phyloP scores from a whole-genome alignment of 805 yeast genomes.

The Maudiozyma bulderi region DNA sequence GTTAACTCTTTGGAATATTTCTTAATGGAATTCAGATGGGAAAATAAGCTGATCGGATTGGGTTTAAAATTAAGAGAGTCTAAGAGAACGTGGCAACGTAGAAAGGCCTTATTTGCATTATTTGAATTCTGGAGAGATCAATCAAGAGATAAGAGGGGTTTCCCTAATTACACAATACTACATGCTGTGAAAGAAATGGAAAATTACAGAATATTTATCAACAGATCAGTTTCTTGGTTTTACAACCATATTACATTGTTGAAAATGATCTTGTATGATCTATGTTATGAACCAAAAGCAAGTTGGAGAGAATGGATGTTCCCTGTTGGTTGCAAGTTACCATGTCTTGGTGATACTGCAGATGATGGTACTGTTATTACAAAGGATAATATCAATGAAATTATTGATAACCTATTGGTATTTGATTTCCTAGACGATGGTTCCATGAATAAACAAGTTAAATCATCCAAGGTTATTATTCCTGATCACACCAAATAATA shows the following conservation, averaged over 20 bases:
- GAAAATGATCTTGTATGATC: slow-evolving; percentile 28
- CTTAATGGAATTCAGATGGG: slow-evolving; percentile 31
- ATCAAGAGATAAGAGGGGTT: slow-evolving; percentile 25
- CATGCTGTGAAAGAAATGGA: slow-evolving; percentile 32
- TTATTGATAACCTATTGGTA: slow-evolving; percentile 20
- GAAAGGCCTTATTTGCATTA: slow-evolving; percentile 28
- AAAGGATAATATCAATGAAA: slow-evolving; percentile 21
- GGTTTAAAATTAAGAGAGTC: slow-evolving; percentile 28
- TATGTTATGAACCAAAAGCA: slow-evolving; percentile 26
- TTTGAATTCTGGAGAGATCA: slow-evolving; percentile 32
- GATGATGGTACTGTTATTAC: slow-evolving; percentile 8
- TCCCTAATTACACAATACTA: slow-evolving; percentile 21
- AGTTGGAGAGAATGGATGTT: slow-evolving; percentile 33
- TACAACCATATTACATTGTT: slow-evolving; percentile 29
- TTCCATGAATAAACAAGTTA: slow-evolving; percentile 19
- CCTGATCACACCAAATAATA: slow-evolving; percentile 1
- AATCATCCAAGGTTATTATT: slow-evolving; percentile 17
- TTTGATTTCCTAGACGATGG: slow-evolving; percentile 27
- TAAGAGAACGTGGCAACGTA: slow-evolving; percentile 31
- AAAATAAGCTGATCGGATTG: slow-evolving; percentile 25
- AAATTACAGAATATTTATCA: slow-evolving; percentile 28
- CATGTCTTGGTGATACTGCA: slow-evolving; percentile 15
- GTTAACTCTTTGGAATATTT: slow-evolving; percentile 29
- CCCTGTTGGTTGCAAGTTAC: slow-evolving; percentile 18
- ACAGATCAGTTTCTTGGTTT: slow-evolving; percentile 31